Conservation (phyloP, 495 filamentous ascomycete species). For the Beverwykella pulmonaria region DNA sequence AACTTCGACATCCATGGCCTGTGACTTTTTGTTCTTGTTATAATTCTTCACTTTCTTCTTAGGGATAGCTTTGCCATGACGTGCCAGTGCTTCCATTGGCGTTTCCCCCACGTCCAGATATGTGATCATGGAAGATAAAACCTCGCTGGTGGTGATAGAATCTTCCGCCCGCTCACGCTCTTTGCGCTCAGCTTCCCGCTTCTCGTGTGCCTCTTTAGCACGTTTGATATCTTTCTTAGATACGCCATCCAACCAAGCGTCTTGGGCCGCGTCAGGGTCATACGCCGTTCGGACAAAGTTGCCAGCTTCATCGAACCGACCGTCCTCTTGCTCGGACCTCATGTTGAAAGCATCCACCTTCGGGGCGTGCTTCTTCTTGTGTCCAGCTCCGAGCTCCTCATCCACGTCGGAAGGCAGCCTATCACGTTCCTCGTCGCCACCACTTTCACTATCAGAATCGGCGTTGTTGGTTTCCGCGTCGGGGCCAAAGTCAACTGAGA, state of each 20-base stretch:
- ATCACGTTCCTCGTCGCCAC: constrained; percentile 71
- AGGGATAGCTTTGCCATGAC: constrained; percentile 70
- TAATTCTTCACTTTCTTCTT: constrained; percentile 62
- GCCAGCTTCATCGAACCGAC: constrained; percentile 82
- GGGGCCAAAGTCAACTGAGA: constrained; percentile 59
- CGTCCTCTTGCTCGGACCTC: constrained; percentile 86
- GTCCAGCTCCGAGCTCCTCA: constrained; percentile 85
- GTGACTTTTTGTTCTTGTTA: constrained; percentile 59
- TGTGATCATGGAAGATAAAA: constrained; percentile 70
- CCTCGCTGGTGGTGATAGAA: constrained; percentile 70
- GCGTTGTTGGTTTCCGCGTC: constrained; percentile 28
- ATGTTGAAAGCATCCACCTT: constrained; percentile 97
- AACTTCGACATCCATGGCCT: constrained; percentile 72
- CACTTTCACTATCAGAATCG: constrained; percentile 62
- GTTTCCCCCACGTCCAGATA: constrained; percentile 83
- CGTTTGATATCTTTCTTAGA: constrained; percentile 90
- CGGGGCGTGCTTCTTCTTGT: constrained; percentile 92
- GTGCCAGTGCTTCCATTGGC: constrained; percentile 80
- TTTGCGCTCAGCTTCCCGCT: constrained; percentile 74
- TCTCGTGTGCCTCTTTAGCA: constrained; percentile 85
- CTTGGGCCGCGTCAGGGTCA: constrained; percentile 88
- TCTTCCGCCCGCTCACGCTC: constrained; percentile 72
- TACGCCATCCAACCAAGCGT: constrained; percentile 87
- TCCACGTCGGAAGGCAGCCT: constrained; percentile 70
- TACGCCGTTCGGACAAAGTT: constrained; percentile 89